Evolutionary conservation across 768 basidiomycete genomes (phyloP), one percentile per base, ranked within the genome.

Genomic region (Leucocoprinus leucothites): DNA sequence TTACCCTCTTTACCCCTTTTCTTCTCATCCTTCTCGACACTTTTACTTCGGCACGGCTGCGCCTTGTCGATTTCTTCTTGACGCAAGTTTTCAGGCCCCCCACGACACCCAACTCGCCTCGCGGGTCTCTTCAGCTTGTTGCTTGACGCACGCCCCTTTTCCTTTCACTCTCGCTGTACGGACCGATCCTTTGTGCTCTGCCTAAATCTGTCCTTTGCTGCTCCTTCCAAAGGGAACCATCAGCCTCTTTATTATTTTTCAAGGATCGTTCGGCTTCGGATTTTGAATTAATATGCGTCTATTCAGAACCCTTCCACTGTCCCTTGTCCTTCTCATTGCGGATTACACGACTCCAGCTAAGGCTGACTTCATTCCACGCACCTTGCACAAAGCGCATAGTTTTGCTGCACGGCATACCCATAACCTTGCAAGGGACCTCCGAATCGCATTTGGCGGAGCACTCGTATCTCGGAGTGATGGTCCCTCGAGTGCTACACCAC

Each of bases 371-470:
- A 65, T 78, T 62, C 69, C 70, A 60, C 70, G 78, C 61, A 72
- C 75, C 50, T 61, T 82, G 18, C 70, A 74, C 47, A 74, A 69
- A 28, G 74, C 78, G 28, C 87, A 86, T 64, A 73, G 71, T 25
- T 71, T 74, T 56, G 86, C 87, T 26, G 65, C 79, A 42, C 77
- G 74, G 53, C 81, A 80, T 54, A 89, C 86, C 40, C 77, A 79
- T 45, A 77, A 69, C 52, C 73, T 91, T 25, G 86, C 87, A 16
- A 77, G 76, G 53, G 89, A 91, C 67, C 74, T 91, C 53, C 85
- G 87, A 25, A 63, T 84, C 31, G 85, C 85, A 11, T 82, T 91
- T 63, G 70, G 77, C 19, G 74, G 78, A 21, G 69, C 86, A 22
- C 71, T 85, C 9, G 69, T 77, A 26, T 65, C 77, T 13, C 75